Conservation (phyloP, 352 stramenopile genomes). For the Globisporangium apiculatum region DNA sequence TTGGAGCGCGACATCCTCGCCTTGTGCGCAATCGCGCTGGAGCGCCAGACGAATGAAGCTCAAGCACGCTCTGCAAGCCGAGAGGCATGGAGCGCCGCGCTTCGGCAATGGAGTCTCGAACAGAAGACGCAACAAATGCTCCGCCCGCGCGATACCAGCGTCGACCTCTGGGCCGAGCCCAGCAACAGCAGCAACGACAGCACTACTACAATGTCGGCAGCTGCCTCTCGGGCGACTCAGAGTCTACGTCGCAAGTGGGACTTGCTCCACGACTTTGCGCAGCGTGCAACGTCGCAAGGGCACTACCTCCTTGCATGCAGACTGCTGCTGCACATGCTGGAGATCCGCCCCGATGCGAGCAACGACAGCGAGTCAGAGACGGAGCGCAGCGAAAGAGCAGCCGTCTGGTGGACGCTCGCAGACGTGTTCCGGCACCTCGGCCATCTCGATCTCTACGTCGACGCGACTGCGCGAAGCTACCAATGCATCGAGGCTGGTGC, state of each 20-base stretch:
- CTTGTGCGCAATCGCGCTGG: conserved; percentile 49
- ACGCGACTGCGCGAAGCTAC: conserved; percentile 25
- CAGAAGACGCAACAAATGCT: conserved; percentile 18
- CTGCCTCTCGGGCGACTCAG: background rate
- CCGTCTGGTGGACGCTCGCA: conserved; percentile 45
- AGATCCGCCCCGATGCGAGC: conserved; percentile 9
- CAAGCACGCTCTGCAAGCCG: conserved; percentile 10
- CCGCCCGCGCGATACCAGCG: background rate
- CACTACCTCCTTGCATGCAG: conserved; percentile 52
- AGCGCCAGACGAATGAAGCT: conserved; percentile 16
- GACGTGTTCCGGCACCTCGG: conserved; percentile 61
- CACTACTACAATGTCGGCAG: background rate
- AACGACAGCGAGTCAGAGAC: conserved; percentile 1
- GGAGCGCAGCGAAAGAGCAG: conserved; percentile 11
- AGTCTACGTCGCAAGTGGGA: conserved; percentile 31
- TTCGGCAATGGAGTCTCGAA: conserved; percentile 46
- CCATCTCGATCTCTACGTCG: conserved; percentile 40
- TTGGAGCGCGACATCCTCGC: conserved; percentile 50
- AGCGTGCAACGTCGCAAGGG: conserved; percentile 28
- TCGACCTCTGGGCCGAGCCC: background rate
- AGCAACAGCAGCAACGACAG: too few relatives aligned
- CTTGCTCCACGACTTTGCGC: conserved; percentile 39
- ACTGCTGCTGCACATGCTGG: conserved; percentile 39
- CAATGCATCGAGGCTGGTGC: background rate
- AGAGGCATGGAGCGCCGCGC: conserved; percentile 52